Conservation (phyloP, 1,284 basidiomycete species). For the Melampsora larici-populina region DNA sequence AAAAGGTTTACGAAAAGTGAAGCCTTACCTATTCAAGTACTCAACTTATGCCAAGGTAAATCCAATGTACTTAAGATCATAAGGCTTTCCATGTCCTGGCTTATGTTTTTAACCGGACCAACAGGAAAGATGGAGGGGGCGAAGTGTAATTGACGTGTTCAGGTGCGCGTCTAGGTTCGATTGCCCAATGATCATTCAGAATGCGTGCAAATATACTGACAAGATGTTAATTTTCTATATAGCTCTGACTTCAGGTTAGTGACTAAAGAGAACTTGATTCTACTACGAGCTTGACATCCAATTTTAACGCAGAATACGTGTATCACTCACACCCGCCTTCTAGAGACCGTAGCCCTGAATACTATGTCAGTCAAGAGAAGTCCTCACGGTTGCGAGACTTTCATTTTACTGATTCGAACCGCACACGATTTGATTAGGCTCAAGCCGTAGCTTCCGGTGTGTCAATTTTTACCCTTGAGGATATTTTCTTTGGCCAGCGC, state of each 20-base stretch:
- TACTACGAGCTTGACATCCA: background rate
- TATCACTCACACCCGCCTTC: background rate
- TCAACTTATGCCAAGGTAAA: slow-evolving; percentile 39
- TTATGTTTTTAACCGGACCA: background rate
- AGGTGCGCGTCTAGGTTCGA: slow-evolving; percentile 5
- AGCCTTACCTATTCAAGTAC: slow-evolving; percentile 38
- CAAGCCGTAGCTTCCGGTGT: slow-evolving; percentile 43
- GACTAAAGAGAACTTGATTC: background rate
- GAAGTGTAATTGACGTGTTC: slow-evolving; percentile 40
- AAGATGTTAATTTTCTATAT: too few relatives aligned
- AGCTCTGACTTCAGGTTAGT: slow-evolving; percentile 43
- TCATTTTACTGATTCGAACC: too few relatives aligned
- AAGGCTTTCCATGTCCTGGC: too few relatives aligned
- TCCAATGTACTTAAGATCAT: too few relatives aligned
- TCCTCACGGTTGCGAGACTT: background rate
- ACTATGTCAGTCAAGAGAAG: slow-evolving; percentile 33
- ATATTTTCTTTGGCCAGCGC: background rate
- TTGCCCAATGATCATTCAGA: too few relatives aligned
- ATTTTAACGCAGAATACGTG: background rate
- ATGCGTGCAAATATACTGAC: too few relatives aligned
- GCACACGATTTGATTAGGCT: slow-evolving; percentile 6
- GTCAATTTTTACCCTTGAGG: background rate
- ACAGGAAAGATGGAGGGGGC: slow-evolving; percentile 42
- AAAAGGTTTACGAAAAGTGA: slow-evolving; percentile 38
- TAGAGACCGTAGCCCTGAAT: slow-evolving; percentile 43